Percentiles rank a stretch among this genome's conserved stretches.
Conservation (phyloP, 257 asterid genomes). For the Solanum raphanifolium region DNA sequence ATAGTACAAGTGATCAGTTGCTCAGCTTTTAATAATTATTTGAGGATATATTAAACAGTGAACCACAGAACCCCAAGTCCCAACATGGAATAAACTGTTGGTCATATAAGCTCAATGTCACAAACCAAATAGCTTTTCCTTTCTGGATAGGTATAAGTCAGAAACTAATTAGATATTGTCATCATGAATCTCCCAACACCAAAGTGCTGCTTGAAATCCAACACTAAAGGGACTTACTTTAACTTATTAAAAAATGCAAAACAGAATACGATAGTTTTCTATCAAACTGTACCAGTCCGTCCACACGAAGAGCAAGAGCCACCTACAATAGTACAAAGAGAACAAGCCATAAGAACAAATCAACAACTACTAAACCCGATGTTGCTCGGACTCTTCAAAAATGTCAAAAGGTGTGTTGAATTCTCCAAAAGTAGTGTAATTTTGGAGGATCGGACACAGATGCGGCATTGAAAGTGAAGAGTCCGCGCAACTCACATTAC, state of each 20-base stretch:
- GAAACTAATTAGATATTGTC: not conserved
- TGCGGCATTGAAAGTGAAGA: too few relatives aligned
- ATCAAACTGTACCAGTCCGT: conserved; percentile 73
- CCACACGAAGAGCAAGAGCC: conserved; percentile 85
- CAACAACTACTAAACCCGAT: too few relatives aligned
- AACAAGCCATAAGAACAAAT: too few relatives aligned
- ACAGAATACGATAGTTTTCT: not conserved
- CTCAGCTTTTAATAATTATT: not conserved
- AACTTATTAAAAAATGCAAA: not conserved
- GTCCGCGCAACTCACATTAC: not conserved
- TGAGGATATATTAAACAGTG: not conserved
- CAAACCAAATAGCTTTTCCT: not conserved
- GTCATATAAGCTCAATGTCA: not conserved
- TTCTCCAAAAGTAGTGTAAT: too few relatives aligned
- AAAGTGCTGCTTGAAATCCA: not conserved
- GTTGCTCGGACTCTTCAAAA: too few relatives aligned
- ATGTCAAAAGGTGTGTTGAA: too few relatives aligned
- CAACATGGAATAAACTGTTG: not conserved
- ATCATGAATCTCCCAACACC: not conserved
- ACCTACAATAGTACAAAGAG: conserved; percentile 33
- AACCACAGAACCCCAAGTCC: not conserved
- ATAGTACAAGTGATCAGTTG: not conserved
- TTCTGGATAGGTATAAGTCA: not conserved
- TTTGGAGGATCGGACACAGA: too few relatives aligned
- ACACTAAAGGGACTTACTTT: not conserved